phyloP scores from a whole-genome alignment of 2,329 filamentous ascomycete species.

The Dactylonectria estremocensis region DNA sequence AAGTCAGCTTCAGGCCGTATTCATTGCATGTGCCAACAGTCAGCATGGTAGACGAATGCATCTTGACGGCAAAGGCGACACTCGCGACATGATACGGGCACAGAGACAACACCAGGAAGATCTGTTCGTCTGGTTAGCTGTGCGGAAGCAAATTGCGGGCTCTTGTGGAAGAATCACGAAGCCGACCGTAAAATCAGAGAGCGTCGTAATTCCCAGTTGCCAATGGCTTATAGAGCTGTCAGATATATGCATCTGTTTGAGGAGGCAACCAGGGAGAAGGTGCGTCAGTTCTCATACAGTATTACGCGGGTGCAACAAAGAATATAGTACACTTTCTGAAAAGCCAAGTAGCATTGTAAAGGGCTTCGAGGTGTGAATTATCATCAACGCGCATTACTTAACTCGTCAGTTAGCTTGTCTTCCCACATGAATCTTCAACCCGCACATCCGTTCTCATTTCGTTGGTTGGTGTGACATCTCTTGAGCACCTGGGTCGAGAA shows the following conservation, averaged over 20 bases:
- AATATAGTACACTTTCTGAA: neutral
- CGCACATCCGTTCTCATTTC: neutral
- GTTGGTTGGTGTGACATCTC: no score
- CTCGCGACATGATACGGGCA: neutral
- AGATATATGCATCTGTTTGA: neutral
- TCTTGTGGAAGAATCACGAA: neutral
- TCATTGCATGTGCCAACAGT: neutral
- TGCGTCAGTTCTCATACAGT: neutral
- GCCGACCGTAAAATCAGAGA: neutral
- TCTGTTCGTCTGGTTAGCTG: neutral
- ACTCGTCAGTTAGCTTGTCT: neutral
- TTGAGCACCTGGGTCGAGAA: no score
- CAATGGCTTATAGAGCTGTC: neutral
- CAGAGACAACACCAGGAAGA: neutral
- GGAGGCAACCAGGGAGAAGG: neutral
- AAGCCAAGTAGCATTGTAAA: neutral
- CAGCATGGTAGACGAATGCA: neutral
- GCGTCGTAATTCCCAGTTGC: neutral
- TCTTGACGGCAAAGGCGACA: neutral
- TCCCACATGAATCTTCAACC: neutral
- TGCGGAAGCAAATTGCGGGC: neutral
- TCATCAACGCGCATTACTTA: neutral
- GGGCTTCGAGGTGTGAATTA: neutral
- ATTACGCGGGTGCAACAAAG: neutral
- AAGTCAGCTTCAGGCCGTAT: neutral